Evolutionary conservation across 108 stramenopile genomes (phyloP), one percentile per base, ranked within the genome.

Genomic region (Skeletonema marinoi): DNA sequence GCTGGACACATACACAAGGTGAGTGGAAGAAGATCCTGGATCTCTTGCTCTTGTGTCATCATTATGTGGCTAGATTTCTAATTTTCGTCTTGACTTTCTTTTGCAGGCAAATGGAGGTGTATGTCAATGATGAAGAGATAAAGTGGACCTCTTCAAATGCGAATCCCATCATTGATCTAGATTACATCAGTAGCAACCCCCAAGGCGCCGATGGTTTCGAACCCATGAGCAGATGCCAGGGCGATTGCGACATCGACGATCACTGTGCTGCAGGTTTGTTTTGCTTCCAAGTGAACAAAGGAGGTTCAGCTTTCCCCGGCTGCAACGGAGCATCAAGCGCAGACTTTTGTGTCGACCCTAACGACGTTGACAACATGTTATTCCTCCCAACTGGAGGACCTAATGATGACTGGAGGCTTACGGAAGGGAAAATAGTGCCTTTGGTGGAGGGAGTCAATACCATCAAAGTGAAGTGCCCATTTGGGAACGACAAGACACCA

Each of bases 291-390:
- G 66, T 39, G 4, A 46, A 60, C 58, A 56, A 56, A 56, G 48
- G 61, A n/a, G 29, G 59, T 30, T 65, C 74, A 25, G 63, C 21
- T 9, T 32, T 78, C n/a, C 73, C 78, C 11, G 76, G 76, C 13
- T 80, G 80, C 69, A 32, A 59, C 13, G 68, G 44, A 8, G 21
- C 8, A 29, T 32, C 0, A n/a, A 1, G 36, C 19, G 19, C 12
- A 3, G 76, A 81, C 21, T 81, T 74, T 39, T 83, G 82, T 21
- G 74, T 79, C 16, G 78, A 78, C 17, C 70, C 74, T 1, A 25
- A 39, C 21, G 80, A 81, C 58, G 64, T 68, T 38, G 69, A 63
- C 31, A 68, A 81, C 38, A 51, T 67, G 17, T 42, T 75, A 12
- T 33, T 74, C 4, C 70, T 81, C 35, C 70, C 70, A 29, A 75